phyloP scores from a whole-genome alignment of 345 rosid species.

The Litchi chinensis region DNA sequence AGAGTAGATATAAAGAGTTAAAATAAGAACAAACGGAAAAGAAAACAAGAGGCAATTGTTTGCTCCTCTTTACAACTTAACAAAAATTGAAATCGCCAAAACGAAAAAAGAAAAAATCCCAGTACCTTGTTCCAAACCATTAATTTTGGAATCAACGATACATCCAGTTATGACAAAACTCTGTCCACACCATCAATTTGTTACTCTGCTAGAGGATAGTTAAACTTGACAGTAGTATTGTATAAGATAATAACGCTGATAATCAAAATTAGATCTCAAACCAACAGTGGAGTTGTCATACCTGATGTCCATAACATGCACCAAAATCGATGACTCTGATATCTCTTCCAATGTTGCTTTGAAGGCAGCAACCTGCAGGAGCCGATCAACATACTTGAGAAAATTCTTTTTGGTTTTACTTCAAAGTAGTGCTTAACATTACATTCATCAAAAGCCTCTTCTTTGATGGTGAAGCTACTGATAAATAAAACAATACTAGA shows the following conservation, averaged over 20 bases:
- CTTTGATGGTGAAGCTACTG: slow-evolving; percentile 14
- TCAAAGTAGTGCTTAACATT: slow-evolving; percentile 12
- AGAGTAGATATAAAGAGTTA: not conserved
- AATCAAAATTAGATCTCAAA: not conserved
- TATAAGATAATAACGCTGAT: slow-evolving; percentile 24
- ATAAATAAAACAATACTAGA: slow-evolving; percentile 12
- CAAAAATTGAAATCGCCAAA: slow-evolving; percentile 3
- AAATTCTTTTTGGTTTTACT: too few species aligned
- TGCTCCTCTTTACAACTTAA: slow-evolving; percentile 8
- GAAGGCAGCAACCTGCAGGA: slow-evolving; percentile 91
- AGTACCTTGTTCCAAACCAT: slow-evolving; percentile 94
- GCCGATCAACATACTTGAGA: slow-evolving; percentile 5
- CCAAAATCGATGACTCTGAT: slow-evolving; percentile 83
- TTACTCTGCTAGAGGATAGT: slow-evolving; percentile 82
- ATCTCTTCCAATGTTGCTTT: slow-evolving; percentile 98
- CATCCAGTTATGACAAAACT: slow-evolving; percentile 83
- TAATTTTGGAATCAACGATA: slow-evolving; percentile 74
- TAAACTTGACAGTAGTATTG: slow-evolving; percentile 35
- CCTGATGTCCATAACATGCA: slow-evolving; percentile 97
- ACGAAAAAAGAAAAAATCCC: slow-evolving; percentile 5
- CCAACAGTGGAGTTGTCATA: slow-evolving; percentile 27
- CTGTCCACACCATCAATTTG: slow-evolving; percentile 90
- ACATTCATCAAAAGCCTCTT: slow-evolving; percentile 17
- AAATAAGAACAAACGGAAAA: not conserved
- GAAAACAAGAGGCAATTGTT: not conserved